Evolutionary conservation across 768 basidiomycete species (phyloP), one percentile per base, ranked within the genome.

Genomic region (Suillus clintonianus): DNA sequence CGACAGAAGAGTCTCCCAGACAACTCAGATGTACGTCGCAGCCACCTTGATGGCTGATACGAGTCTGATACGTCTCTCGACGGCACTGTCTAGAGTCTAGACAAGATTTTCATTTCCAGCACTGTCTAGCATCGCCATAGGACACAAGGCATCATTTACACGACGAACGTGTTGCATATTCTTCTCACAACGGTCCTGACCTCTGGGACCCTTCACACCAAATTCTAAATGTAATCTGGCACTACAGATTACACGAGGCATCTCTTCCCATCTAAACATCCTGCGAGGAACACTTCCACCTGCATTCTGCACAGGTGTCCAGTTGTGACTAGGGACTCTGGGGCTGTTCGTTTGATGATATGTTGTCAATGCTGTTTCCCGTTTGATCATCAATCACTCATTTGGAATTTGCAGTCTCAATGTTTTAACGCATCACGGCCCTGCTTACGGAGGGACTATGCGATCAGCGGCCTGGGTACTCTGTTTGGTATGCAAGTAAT

Each of bases 101-200:
- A 37, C 43, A 62, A 53, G 55, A 55, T 67, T 63, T 64, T 62
- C 55, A 55, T 60, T 65, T 65, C 62, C 65, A 15, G 69, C 73
- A 74, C 71, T 68, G 62, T 64, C 71, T 59, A 67, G 56, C 65
- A 69, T 66, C 55, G 56, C 58, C 34, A 63, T 62, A 50, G 62
- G 62, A 36, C 43, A 48, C 62, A 66, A 64, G 66, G 48, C 59
- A 69, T 62, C 71, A 67, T 62, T 65, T 64, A 61, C 64, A 70
- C 54, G 34, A 63, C 54, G 63, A 68, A 63, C 68, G 54, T 60
- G 61, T 55, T 60, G 62, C 22, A 17, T 36, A 30, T 54, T 37
- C 60, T 75, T 73, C 74, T 75, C 72, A 69, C 68, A 65, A 51
- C 27, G 30, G 54, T 47, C 42, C 47, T 51, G 65, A 62, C 37